Conservation (phyloP, 2,329 filamentous ascomycete species). For the Cryphonectria radicalis region DNA sequence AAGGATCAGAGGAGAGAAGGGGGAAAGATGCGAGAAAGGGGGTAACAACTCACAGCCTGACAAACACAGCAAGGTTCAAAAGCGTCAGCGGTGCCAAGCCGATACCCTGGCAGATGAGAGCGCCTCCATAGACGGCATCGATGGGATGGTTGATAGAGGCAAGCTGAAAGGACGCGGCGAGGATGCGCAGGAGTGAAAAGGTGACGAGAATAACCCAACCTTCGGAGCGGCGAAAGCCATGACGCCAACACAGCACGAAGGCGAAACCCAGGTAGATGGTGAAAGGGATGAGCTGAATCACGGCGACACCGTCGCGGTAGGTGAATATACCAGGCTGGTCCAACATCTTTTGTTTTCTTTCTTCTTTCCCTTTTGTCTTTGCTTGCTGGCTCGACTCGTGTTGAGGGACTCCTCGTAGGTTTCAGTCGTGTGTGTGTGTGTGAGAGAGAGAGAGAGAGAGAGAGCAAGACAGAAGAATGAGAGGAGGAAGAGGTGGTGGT, state of each 20-base stretch:
- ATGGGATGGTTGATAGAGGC: constrained; percentile 33
- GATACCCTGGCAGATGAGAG: constrained; percentile 37
- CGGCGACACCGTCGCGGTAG: neutral
- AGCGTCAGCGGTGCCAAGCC: constrained; percentile 38
- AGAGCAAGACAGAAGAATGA: neutral
- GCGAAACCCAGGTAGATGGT: constrained; percentile 34
- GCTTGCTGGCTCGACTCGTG: no score
- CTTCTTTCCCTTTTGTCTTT: neutral
- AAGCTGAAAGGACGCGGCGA: constrained; percentile 36
- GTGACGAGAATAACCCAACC: constrained; percentile 35
- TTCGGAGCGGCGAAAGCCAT: constrained; percentile 37
- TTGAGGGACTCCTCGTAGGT: neutral
- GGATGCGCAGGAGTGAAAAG: constrained; percentile 35
- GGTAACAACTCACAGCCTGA: constrained; percentile 36
- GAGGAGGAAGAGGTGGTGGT: neutral
- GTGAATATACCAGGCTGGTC: neutral
- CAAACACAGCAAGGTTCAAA: constrained; percentile 36
- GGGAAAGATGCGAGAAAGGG: neutral
- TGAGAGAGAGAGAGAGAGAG: neutral
- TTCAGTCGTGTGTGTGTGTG: no score
- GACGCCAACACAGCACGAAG: constrained; percentile 36
- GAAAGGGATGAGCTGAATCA: constrained; percentile 26
- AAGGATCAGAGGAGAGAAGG: neutral
- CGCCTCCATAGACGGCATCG: constrained; percentile 31
- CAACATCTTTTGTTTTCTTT: neutral